Conservation (phyloP, 345 rosid genomes). For the Hibiscus mutabilis region DNA sequence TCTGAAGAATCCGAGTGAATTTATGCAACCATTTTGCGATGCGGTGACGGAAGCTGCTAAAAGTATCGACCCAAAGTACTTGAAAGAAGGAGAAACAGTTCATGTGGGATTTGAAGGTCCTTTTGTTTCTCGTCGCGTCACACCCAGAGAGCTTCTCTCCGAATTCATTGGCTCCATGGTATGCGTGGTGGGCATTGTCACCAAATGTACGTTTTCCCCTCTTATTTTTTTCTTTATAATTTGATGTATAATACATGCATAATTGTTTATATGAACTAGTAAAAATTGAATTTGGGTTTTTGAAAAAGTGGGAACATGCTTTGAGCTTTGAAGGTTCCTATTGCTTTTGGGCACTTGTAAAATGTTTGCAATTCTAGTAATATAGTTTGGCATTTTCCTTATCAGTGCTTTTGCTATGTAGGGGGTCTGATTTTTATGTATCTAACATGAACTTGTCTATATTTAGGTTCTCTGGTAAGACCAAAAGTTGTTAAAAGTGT, state of each 20-base stretch:
- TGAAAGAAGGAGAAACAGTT: slow-evolving; percentile 81
- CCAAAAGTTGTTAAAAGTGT: slow-evolving; percentile 98
- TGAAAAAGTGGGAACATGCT: not conserved
- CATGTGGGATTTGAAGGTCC: slow-evolving; percentile 93
- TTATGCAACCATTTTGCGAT: slow-evolving; percentile 84
- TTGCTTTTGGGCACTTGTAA: not conserved
- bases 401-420: not conserved
- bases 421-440: not conserved
- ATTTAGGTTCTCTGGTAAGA: slow-evolving; percentile 91
- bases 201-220: slow-evolving; percentile 55
- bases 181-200: slow-evolving; percentile 88
- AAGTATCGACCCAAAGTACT: slow-evolving; percentile 56
- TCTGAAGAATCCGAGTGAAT: slow-evolving; percentile 71
- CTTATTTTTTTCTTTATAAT: not conserved
- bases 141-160: slow-evolving; percentile 93
- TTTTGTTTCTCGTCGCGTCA: slow-evolving; percentile 87
- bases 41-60: slow-evolving; percentile 81
- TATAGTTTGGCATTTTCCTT: not conserved
- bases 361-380: not conserved
- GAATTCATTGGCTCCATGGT: slow-evolving; percentile 94
- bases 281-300: not conserved
- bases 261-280: not conserved
- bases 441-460: not conserved
- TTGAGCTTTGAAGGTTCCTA: not conserved
- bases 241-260: not conserved